Base-by-base conservation (phyloP, 352 stramenopile genomes). In the Globisporangium spinosum region DNA sequence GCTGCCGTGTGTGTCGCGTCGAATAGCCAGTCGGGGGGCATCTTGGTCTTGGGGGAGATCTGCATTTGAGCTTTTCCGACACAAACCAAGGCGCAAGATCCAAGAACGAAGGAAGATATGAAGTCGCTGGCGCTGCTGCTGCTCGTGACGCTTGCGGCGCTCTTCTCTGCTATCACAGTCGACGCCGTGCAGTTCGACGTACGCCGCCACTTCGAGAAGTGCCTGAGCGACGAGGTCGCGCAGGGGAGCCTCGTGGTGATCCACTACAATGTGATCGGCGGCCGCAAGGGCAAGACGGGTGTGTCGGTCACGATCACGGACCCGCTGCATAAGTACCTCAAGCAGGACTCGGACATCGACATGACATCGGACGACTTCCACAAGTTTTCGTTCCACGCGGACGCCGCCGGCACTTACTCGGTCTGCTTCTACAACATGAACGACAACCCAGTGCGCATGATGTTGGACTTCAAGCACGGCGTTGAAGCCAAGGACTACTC, bases 401-500 rank as follows among this genome's bases (percentile, higher is more conserved):
- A 90, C 60, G 68, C 70, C 0, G 82, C 74, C 34, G 87, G 87
- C 27, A 91, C 75, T 70, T 93, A 92, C 70, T 70, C 77, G 43
- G 85, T 93, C 65, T 96, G 88, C 75, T 94, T 96, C 63, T 80
- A 80, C 66, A 96, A 96, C 76, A 76, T 65, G 65, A 91, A 94
- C 72, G 83, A 92, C 67, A 89, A 78, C 65, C 66, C 76, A 12
- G 76, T 77, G 68, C 89, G 88, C 58, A 76, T 93, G n/a, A 82
- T 88, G 81, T 75, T 97, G 45, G 87, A 95, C 68, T 94, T 95
- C 69, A 94, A 94, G 72, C 83, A 93, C 73, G 89, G 89, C 49
- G 86, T 95, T 23, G 86, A 95, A 64, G 87, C 89, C 59, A 95
- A 95, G 73, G 89, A 97, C 70, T 95, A 95, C 77, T 86, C 87